Base-by-base conservation (phyloP, 1,284 basidiomycete species). In the Leccinum laetum region DNA sequence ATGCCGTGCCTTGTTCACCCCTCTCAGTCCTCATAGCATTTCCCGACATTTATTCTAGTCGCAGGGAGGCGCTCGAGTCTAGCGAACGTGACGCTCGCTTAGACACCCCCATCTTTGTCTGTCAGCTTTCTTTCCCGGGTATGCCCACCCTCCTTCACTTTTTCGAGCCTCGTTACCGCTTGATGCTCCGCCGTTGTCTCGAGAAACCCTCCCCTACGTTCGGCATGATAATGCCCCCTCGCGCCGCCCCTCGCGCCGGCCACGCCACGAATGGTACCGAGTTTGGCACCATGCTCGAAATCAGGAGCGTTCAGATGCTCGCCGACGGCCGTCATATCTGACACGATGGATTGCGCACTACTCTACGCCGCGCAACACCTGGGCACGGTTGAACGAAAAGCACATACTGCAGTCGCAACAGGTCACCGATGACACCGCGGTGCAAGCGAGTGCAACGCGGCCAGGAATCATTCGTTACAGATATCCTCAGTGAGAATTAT, bases 201-300 rank as follows among this genome's bases (percentile, higher is more conserved):
- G 90, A 94, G 70, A 87, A 85, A 13, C 82, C 87, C 5, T 82
- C 80, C 29, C 93, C 92, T 13, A 81, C 83, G 24, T 98, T 99
- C 76, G 96, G 96, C 21, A 98, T 98, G 93, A 87, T 98, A 71
- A 87, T 97, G 80, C 88, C 89, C 44, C 69, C 77, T 52, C 72
- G 77, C 37, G 75, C 78, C 2, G 69, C 75, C 1, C 74, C 76
- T 78, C 5, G 18, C 62, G 18, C 62, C 71, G 80, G 65, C 68
- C 73, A 61, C 57, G 80, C 80, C 10, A 73, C 84, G 9, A 79
- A 75, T 7, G 87, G 87, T 41, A 81, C 85, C 60, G 89, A 92
- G 65, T 98, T 92, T 78, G 96, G 96, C 2, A 98, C 95, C 32
- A 96, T 98, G 91, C 84, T 98, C 60, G 89, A 95, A 76, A 96